Evolutionary conservation across 495 filamentous ascomycete genomes (phyloP).

Genomic region (Aspergillus saccharolyticus): DNA sequence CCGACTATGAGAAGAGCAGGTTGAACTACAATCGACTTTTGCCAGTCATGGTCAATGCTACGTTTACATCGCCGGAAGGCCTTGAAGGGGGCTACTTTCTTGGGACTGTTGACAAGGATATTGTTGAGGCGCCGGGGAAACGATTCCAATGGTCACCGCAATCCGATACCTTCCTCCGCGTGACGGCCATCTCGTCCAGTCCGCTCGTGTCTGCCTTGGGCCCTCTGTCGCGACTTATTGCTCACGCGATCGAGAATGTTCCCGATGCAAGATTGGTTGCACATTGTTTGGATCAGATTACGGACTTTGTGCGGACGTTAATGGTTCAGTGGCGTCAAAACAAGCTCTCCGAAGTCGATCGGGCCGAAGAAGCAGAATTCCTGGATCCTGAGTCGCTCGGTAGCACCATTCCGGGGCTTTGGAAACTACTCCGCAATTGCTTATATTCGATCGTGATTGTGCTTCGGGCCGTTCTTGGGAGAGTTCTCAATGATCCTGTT

Average conservation of each 20-base stretch:
- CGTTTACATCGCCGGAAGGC: slow-evolving; percentile 66
- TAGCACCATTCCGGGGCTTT: slow-evolving; percentile 68
- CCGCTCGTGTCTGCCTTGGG: slow-evolving; percentile 77
- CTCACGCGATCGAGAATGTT: slow-evolving; percentile 65
- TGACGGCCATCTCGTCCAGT: slow-evolving; percentile 52
- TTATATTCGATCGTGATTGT: slow-evolving; percentile 77
- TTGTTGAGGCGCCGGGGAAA: slow-evolving; percentile 55
- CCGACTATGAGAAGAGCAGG: slow-evolving; percentile 48
- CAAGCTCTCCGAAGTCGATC: slow-evolving; percentile 78
- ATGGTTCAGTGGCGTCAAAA: slow-evolving; percentile 79
- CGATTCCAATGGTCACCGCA: slow-evolving; percentile 67
- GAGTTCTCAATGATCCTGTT: slow-evolving; percentile 53
- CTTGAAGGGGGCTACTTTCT: slow-evolving; percentile 82
- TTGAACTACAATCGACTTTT: slow-evolving; percentile 75
- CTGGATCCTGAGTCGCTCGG: slow-evolving; percentile 65
- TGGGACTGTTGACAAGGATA: slow-evolving; percentile 67
- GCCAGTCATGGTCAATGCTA: slow-evolving; percentile 61
- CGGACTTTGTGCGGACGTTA: slow-evolving; percentile 64
- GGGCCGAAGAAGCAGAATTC: slow-evolving; percentile 63
- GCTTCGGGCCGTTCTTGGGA: slow-evolving; percentile 65
- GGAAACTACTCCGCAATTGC: slow-evolving; percentile 74
- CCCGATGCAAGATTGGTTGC: slow-evolving; percentile 56
- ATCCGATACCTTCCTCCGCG: slow-evolving; percentile 53
- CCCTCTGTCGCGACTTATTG: slow-evolving; percentile 68
- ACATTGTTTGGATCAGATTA: slow-evolving; percentile 64